Evolutionary conservation across 169 alveolate species (phyloP).

Genomic region (Plasmodium chabaudi): DNA sequence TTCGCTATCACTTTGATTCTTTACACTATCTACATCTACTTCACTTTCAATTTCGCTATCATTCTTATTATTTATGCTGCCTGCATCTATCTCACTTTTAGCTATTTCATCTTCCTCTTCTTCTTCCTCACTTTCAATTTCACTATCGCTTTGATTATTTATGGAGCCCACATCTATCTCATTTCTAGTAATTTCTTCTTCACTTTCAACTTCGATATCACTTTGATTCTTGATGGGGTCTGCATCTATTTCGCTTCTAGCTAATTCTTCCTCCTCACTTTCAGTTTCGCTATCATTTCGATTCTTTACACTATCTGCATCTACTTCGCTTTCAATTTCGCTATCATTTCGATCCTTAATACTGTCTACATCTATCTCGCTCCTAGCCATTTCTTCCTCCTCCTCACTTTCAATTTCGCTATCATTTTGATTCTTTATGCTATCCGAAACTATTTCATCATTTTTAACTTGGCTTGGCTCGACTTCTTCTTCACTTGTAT

Average conservation of each 20-base stretch:
- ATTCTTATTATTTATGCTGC: background rate
- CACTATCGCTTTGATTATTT: slow-evolving; percentile 3
- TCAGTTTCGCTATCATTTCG: background rate
- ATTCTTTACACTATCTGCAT: background rate
- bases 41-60: background rate
- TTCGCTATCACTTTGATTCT: background rate
- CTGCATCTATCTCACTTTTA: background rate
- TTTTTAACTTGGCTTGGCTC: background rate
- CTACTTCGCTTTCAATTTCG: background rate
- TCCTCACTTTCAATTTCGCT: background rate
- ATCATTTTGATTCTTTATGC: background rate
- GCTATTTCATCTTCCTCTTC: slow-evolving; percentile 1
- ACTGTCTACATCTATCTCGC: background rate
- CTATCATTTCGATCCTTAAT: background rate
- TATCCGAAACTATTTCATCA: background rate
- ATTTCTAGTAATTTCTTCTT: background rate
- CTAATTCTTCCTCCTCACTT: background rate
- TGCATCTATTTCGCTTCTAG: background rate
- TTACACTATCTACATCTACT: background rate
- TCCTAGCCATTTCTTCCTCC: slow-evolving; percentile 1
- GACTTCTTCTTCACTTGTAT: background rate
- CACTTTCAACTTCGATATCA: background rate
- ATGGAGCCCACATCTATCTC: background rate
- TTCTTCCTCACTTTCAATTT: slow-evolving; percentile 5
- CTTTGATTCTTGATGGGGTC: background rate